Evolutionary conservation across 2,329 filamentous ascomycete species (phyloP).

Genomic region (Ceratocystis colombiana): DNA sequence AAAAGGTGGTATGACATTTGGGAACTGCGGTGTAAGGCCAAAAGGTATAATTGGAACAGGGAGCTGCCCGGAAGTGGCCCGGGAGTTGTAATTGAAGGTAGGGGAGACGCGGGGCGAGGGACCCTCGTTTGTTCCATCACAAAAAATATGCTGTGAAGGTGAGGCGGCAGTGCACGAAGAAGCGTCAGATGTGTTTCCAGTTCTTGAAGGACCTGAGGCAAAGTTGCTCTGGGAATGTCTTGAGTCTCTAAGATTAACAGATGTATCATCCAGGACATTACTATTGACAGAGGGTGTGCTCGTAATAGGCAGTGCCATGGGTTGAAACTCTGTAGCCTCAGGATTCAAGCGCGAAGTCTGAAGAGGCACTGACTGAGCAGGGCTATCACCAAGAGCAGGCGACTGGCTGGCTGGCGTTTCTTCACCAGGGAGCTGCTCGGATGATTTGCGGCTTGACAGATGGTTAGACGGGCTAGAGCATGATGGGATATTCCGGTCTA

Average conservation of each 20-base stretch:
- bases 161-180: constrained; percentile 1
- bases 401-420: neutral
- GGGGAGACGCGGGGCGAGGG: neutral
- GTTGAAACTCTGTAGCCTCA: constrained; percentile 11
- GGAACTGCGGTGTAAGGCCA: constrained; percentile 5
- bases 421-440: neutral
- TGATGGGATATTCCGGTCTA: neutral
- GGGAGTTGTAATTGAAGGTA: neutral
- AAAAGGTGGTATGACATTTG: neutral
- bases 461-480: neutral
- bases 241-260: neutral
- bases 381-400: neutral
- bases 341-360: constrained; percentile 6
- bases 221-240: neutral
- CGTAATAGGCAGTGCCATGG: neutral
- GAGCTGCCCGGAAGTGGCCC: neutral
- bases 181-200: neutral
- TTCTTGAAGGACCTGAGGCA: neutral
- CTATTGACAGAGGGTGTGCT: neutral
- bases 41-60: constrained; percentile 11
- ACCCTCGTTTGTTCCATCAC: constrained; percentile 9
- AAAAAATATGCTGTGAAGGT: neutral
- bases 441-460: neutral
- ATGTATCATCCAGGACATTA: neutral
- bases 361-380: neutral